Conservation (phyloP, 148 eudicot genomes). For the Nyssa sinensis region DNA sequence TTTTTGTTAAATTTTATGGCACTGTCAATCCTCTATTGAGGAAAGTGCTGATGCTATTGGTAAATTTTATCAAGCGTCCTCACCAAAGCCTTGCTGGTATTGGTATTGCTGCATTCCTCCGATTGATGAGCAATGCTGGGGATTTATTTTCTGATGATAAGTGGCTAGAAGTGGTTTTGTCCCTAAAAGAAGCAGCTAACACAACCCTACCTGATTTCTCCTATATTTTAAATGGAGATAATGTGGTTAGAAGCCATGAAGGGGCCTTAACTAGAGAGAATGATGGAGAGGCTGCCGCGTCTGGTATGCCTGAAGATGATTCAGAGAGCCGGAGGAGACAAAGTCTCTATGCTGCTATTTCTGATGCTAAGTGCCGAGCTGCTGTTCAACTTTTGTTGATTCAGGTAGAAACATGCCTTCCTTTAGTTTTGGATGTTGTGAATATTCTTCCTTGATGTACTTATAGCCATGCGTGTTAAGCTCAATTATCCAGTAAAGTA, state of each 20-base stretch:
- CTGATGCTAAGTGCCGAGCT: constrained; percentile 79
- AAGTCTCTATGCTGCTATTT: constrained; percentile 57
- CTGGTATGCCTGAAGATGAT: constrained; percentile 44
- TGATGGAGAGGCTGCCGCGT: constrained; percentile 44
- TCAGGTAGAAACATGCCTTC: constrained; percentile 56
- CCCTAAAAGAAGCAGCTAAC: constrained; percentile 80
- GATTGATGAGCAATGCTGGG: constrained; percentile 94
- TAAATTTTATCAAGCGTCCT: constrained; percentile 89
- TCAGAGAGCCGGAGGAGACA: constrained; percentile 48
- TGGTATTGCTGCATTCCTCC: constrained; percentile 95
- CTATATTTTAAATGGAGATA: constrained; percentile 44
- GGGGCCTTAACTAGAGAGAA: constrained; percentile 37
- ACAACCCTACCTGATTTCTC: constrained; percentile 90
- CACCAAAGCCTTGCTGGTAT: constrained; percentile 99
- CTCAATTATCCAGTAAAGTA: constrained; percentile 7
- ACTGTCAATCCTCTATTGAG: constrained; percentile 85
- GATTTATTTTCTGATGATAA: constrained; percentile 84
- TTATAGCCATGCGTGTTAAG: not conserved
- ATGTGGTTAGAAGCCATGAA: constrained; percentile 39
- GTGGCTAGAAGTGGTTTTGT: constrained; percentile 85
- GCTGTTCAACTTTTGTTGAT: constrained; percentile 90
- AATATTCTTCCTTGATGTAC: not conserved
- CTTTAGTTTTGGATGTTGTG: constrained; percentile 12
- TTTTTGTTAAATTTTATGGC: constrained; percentile 81
- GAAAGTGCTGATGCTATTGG: constrained; percentile 78